phyloP scores from a whole-genome alignment of 495 filamentous ascomycete species.

The Aspergillus mulundensis region DNA sequence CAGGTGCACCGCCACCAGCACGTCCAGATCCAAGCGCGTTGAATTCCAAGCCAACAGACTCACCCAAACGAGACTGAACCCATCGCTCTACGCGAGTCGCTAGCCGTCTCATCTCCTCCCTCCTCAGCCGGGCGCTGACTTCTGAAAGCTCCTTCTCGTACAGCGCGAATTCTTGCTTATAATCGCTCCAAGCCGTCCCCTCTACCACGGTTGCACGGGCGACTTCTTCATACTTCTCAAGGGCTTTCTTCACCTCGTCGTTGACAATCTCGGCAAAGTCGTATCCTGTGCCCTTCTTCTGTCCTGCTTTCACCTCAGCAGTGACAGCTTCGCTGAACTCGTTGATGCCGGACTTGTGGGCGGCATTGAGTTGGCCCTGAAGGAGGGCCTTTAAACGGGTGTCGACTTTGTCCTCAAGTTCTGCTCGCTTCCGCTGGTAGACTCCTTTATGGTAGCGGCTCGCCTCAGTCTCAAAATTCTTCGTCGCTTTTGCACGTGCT shows the following conservation, averaged over 20 bases:
- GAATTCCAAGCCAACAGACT: slow-evolving; percentile 89
- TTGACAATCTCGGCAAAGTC: slow-evolving; percentile 95
- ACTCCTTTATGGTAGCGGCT: slow-evolving; percentile 96
- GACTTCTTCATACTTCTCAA: slow-evolving; percentile 72
- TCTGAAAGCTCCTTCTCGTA: slow-evolving; percentile 81
- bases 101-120: slow-evolving; percentile 92
- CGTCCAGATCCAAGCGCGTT: slow-evolving; percentile 87
- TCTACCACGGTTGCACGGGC: slow-evolving; percentile 69
- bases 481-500: slow-evolving; percentile 68
- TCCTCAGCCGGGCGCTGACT: slow-evolving; percentile 73
- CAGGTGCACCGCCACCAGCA: slow-evolving; percentile 73
- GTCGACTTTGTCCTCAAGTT: slow-evolving; percentile 84
- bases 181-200: slow-evolving; percentile 77
- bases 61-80: slow-evolving; percentile 80
- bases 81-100: slow-evolving; percentile 87
- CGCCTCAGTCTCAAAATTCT: slow-evolving; percentile 82
- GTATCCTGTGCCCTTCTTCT: slow-evolving; percentile 83
- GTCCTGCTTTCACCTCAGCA: slow-evolving; percentile 77
- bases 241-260: slow-evolving; percentile 67
- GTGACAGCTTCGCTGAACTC: slow-evolving; percentile 84
- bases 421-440: slow-evolving; percentile 75
- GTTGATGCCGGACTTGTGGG: slow-evolving; percentile 84
- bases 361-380: slow-evolving; percentile 76
- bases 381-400: slow-evolving; percentile 81
- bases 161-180: slow-evolving; percentile 56